Conservation (phyloP, 805 yeast genomes). For the Myxozyma lipomycoides region DNA sequence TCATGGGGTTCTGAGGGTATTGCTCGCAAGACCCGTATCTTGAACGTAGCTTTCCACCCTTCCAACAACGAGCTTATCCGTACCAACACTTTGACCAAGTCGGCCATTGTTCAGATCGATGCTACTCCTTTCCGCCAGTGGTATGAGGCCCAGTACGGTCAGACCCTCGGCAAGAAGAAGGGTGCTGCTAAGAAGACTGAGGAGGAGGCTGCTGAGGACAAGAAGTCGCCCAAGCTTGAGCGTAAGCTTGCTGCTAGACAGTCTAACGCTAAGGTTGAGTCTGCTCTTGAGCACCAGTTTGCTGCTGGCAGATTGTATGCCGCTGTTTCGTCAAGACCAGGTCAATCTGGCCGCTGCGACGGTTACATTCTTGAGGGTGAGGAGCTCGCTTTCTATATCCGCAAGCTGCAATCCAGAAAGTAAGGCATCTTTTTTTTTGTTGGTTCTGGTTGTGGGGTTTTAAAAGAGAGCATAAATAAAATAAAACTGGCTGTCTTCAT, state of each 20-base stretch:
- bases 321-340: conserved; percentile 98
- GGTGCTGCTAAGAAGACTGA: conserved; percentile 32
- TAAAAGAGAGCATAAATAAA: background rate
- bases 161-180: conserved; percentile 80
- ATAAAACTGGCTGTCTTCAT: background rate
- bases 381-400: conserved; percentile 99
- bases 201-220: conserved; percentile 46
- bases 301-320: conserved; percentile 99
- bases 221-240: conserved; percentile 74
- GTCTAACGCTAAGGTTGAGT: conserved; percentile 75
- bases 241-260: conserved; percentile 94
- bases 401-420: conserved; percentile 99
- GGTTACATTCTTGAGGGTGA: conserved; percentile 99
- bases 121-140: conserved; percentile 99
- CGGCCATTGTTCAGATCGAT: conserved; percentile 98
- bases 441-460: background rate
- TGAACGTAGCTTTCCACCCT: conserved; percentile 97
- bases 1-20: conserved; percentile 99
- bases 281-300: conserved; percentile 92
- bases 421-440: conserved; percentile 49
- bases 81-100: conserved; percentile 98
- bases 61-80: conserved; percentile 99
- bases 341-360: conserved; percentile 99
- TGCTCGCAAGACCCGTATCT: conserved; percentile 98
- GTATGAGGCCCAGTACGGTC: conserved; percentile 98